Evolutionary conservation across 495 filamentous ascomycete species (phyloP).

Genomic region (Penicillium mononematosum): DNA sequence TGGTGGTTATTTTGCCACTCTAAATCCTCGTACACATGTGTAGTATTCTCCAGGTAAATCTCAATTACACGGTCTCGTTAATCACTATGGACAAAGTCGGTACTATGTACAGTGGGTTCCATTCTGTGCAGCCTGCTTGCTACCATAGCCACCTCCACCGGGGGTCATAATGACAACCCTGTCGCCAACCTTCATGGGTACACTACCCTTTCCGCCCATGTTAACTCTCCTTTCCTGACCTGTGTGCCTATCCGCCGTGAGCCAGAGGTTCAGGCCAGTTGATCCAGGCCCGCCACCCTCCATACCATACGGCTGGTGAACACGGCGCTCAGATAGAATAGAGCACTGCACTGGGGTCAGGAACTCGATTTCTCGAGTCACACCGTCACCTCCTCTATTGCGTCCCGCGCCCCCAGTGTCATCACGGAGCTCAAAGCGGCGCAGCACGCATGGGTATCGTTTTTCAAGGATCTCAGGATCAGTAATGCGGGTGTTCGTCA

Average conservation of each 20-base stretch:
- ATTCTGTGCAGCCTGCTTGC: too few relatives aligned
- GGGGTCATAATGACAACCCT: constrained; percentile 71
- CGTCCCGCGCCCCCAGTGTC: constrained; percentile 68
- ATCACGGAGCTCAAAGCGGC: constrained; percentile 74
- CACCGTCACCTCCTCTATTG: constrained; percentile 83
- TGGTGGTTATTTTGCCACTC: too few relatives aligned
- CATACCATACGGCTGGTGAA: constrained; percentile 85
- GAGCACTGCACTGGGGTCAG: constrained; percentile 87
- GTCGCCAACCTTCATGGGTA: constrained; percentile 79
- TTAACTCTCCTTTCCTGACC: constrained; percentile 71
- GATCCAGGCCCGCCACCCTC: constrained; percentile 76
- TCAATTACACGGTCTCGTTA: too few relatives aligned
- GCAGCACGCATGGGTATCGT: constrained; percentile 82
- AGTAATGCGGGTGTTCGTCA: constrained; percentile 99
- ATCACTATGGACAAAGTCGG: too few relatives aligned
- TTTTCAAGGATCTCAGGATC: constrained; percentile 93
- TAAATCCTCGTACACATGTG: too few relatives aligned
- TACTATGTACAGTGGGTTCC: too few relatives aligned
- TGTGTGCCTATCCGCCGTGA: constrained; percentile 55
- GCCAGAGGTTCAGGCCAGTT: constrained; percentile 84
- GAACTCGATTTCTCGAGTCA: constrained; percentile 93
- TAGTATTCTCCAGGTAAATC: too few relatives aligned
- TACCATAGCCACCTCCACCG: constrained; percentile 48
- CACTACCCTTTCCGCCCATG: constrained; percentile 90
- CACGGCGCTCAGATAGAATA: constrained; percentile 85